A percentile compares a stretch with the other conserved stretches of the same genome.
Conservation (phyloP, 2,329 filamentous ascomycete genomes). For the Fusarium pseudonygamai region DNA sequence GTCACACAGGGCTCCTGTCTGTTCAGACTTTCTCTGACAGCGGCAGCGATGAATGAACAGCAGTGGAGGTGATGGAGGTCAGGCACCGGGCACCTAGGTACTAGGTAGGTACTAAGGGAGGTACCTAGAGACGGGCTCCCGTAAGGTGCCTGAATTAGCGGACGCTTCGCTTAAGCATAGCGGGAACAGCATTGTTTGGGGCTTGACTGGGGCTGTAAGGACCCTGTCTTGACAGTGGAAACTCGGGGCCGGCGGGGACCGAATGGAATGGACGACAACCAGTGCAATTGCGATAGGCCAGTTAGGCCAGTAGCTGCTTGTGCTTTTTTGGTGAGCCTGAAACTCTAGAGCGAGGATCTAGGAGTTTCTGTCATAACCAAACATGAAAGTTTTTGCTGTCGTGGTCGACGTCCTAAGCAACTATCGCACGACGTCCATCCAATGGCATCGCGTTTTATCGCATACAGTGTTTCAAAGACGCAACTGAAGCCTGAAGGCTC, state of each 20-base stretch:
- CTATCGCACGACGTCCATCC: not conserved
- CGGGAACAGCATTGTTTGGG: slow-evolving; percentile 41
- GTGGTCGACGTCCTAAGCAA: slow-evolving; percentile 5
- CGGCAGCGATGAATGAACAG: not conserved
- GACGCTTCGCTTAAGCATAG: slow-evolving; percentile 43
- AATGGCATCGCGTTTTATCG: slow-evolving; percentile 1
- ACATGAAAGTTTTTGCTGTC: slow-evolving; percentile 3
- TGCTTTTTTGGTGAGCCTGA: slow-evolving; percentile 42
- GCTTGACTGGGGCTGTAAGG: slow-evolving; percentile 22
- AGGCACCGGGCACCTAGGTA: not conserved
- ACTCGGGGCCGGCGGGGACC: slow-evolving; percentile 5
- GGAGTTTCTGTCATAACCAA: slow-evolving; percentile 34
- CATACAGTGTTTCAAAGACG: slow-evolving; percentile 13
- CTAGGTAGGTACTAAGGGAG: not conserved
- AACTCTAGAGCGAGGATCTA: slow-evolving; percentile 38
- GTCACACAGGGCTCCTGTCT: slow-evolving; percentile 9
- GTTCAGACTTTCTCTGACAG: not conserved
- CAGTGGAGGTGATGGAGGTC: not conserved
- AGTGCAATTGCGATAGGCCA: slow-evolving; percentile 36
- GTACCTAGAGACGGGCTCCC: not conserved
- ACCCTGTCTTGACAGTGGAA: not conserved
- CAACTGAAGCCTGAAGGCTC: slow-evolving; percentile 12
- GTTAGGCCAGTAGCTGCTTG: slow-evolving; percentile 27
- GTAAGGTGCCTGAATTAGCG: slow-evolving; percentile 23
- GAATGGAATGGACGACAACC: slow-evolving; percentile 28